Evolutionary conservation across 2,329 filamentous ascomycete genomes (phyloP), one percentile per base, ranked within the genome.

Genomic region (Periconia sp.): DNA sequence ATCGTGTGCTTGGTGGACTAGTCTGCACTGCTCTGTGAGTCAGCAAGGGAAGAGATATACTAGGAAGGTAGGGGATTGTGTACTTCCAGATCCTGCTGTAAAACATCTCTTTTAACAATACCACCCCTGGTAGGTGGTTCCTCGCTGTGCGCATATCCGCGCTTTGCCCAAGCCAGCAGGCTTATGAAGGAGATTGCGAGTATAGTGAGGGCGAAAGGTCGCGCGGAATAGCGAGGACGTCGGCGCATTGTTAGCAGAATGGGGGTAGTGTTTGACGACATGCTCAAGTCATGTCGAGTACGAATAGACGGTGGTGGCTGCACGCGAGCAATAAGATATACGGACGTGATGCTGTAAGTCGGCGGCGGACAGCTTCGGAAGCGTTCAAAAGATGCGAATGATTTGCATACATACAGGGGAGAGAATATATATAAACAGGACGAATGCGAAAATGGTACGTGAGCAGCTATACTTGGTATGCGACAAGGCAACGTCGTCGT

Each of bases 1-100:
- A 71, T 99, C 89, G 41, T 41, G 40, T 49, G 86, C 88, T 45
- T 83, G 76, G 73, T 94, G 91, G 51, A 99, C 91, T 33, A 90
- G 78, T 55, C 87, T 87, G 71, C 94, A 99, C 78, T 92, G 57
- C 18, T 23, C 19, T 33, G 57, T 44, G 55, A 19, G 19, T 45
- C n/a, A 44, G 47, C 27, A 6, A 45, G 3, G 14, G 43, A 41
- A 47, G 46, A 37, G 46, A 37, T 30, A 17, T 18, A 18, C 17
- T 20, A 35, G 20, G n/a, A n/a, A n/a, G 45, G 42, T 10, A 37
- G 5, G 15, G 17, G 48, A 19, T 15, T 19, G 41, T 48, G 6
- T 58, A 73, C 71, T 59, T 77, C 75, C 60, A 76, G 69, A 46
- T 75, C 71, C 51, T 64, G 55, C 1, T 65, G 37, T 1, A 54